These are phyloP conservation scores for Pseudoturritis turrita DNA, from an alignment of 345 rosid species.

Conservation along the genomic window DNA sequence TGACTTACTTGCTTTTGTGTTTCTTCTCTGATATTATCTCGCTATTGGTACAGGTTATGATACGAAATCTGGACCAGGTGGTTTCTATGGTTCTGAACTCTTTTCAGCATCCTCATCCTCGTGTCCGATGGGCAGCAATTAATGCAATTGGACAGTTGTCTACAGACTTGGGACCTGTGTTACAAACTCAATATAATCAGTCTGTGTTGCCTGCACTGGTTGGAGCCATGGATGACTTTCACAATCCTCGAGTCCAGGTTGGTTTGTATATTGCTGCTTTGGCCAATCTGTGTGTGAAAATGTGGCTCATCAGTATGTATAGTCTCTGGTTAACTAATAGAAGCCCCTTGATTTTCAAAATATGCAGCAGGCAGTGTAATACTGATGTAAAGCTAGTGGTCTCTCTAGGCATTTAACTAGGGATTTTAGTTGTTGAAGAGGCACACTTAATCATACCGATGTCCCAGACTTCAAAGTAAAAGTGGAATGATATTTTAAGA, in stretches of 20 bases:
- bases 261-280: conserved; percentile 30
- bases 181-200: conserved; percentile 58
- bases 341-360: neutral
- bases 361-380: neutral
- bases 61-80: conserved; percentile 55
- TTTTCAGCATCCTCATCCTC: conserved; percentile 62
- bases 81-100: conserved; percentile 62
- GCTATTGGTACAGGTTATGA: conserved; percentile 46
- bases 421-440: neutral
- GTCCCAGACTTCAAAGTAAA: neutral
- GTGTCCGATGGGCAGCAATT: conserved; percentile 76
- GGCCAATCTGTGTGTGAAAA: neutral
- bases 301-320: neutral
- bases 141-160: conserved; percentile 75
- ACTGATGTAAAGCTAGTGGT: neutral
- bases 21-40: neutral
- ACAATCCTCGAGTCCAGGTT: conserved; percentile 73
- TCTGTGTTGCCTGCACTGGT: conserved; percentile 59
- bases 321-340: neutral
- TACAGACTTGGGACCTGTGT: conserved; percentile 69
- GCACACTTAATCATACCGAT: neutral
- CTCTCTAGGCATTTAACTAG: neutral
- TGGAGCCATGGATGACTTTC: conserved; percentile 68
- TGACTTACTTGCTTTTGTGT: neutral
- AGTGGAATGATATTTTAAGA: neutral